Percentiles rank a stretch among this genome's conserved stretches.
These are phyloP conservation scores for Penicillium desertorum DNA, from an alignment of 495 filamentous ascomycete species.

Conservation along the genomic window DNA sequence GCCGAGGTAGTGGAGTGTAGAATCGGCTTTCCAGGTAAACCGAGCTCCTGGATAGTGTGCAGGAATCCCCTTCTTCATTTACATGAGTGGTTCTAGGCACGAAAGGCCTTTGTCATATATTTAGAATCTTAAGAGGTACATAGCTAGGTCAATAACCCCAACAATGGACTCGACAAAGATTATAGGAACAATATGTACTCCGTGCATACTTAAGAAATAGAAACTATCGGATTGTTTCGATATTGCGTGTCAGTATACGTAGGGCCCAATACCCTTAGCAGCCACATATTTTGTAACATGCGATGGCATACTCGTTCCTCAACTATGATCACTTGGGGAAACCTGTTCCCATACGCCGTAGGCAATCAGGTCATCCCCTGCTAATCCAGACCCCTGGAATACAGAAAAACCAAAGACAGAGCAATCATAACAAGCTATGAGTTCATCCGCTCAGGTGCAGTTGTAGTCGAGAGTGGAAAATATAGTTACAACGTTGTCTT, in stretches of 20 bases:
- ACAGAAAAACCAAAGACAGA: not conserved
- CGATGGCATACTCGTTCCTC: not conserved
- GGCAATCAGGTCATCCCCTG: not conserved
- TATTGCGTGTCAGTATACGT: not conserved
- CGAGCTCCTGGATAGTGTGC: not conserved
- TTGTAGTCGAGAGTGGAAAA: not conserved
- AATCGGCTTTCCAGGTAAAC: not conserved
- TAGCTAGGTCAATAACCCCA: not conserved
- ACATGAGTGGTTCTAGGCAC: no score
- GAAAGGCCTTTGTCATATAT: not conserved
- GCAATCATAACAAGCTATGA: not conserved
- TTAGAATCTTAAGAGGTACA: not conserved
- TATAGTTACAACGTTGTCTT: no score
- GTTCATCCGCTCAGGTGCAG: not conserved
- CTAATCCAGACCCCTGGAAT: not conserved
- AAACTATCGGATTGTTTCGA: not conserved
- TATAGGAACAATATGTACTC: not conserved
- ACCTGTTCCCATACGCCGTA: not conserved
- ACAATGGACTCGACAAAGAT: not conserved
- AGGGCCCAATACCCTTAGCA: not conserved
- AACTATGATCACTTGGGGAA: not conserved
- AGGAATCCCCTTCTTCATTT: no score
- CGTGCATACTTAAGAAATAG: not conserved
- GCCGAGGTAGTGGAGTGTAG: not conserved
- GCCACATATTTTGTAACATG: not conserved